A percentile compares a stretch with the other conserved stretches of the same genome.
These are phyloP conservation scores for Conidiobolus incongruus DNA, from an alignment of 371 early-diverging fungal genomes.

Conservation along the genomic window DNA sequence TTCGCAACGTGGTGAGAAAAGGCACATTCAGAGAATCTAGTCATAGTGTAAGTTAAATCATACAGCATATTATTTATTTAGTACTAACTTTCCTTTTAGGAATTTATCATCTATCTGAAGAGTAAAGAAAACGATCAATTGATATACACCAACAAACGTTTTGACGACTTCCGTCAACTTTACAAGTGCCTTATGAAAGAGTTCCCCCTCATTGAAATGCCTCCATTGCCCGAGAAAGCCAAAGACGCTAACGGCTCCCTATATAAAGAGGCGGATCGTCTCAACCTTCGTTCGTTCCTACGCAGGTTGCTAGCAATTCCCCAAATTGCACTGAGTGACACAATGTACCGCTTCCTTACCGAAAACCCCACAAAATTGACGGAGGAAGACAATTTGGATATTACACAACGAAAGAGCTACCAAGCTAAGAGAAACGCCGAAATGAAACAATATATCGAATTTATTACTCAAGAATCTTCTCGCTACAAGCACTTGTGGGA, in stretches of 20 bases:
- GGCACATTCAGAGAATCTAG: neutral
- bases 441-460: constrained; percentile 16
- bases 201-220: constrained; percentile 9
- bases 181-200: neutral
- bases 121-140: neutral
- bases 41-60: neutral
- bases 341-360: constrained; percentile 19
- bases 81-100: neutral
- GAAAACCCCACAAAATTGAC: constrained; percentile 17
- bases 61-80: no score
- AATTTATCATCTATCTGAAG: neutral
- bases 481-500: constrained; percentile 22
- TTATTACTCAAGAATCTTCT: constrained; percentile 23
- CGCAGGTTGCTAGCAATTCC: constrained; percentile 17
- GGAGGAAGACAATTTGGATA: constrained; percentile 17
- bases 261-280: constrained; percentile 25
- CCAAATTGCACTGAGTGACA: constrained; percentile 12
- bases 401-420: constrained; percentile 11
- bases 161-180: neutral
- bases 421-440: constrained; percentile 20
- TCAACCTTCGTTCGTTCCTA: constrained; percentile 20
- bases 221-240: constrained; percentile 1
- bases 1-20: neutral
- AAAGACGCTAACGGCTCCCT: constrained; percentile 2
- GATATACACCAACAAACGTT: neutral